Evolutionary conservation across 2,329 filamentous ascomycete genomes (phyloP), one percentile per base, ranked within the genome.

Genomic region (Metarhizium anisopliae): DNA sequence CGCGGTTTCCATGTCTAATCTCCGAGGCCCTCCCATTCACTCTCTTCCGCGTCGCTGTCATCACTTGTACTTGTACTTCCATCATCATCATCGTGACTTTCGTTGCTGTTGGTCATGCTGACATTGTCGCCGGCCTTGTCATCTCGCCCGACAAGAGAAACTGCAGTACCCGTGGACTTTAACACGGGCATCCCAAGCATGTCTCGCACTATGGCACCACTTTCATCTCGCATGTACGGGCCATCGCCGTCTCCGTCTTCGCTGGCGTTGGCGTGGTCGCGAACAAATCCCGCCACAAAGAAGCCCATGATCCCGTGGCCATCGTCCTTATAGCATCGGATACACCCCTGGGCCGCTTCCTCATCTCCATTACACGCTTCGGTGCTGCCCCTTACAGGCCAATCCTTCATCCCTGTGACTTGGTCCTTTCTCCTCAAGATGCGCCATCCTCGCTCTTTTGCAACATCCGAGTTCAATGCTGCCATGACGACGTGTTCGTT

Each of bases 301-400:
- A 99, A 97, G 0, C 94, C 93, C 82, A 96, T 96, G 1, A 92
- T 89, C 0, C 91, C 90, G 59, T 87, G 82, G 10, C 85, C 85
- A 62, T 93, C 90, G 30, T 84, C 88, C 63, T 92, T 89, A 69
- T 88, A 86, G 36, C 90, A 89, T 57, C 93, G 78, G 55, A 96
- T 86, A 65, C 91, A 96, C 2, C 81, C 88, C 30, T 93, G 85
- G 6, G 85, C 81, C 1, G 89, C 68, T 3, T 76, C 70, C 45
- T 76, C 66, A 53, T 83, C 73, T 1, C 78, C 79, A 4, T 64
- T 64, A 61, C 75, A 74, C 40, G 76, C 78, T 40, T 77, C 77
- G 42, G 65, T 64, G 47, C 79, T 76, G 20, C 84, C 88, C 56
- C 83, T 79, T 56, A 90, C 81, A 3, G 79, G 77, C 93, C 94